A percentile compares a stretch with the other conserved stretches of the same genome.
phyloP scores from a whole-genome alignment of 148 eudicot genomes.

The Camellia japonica region DNA sequence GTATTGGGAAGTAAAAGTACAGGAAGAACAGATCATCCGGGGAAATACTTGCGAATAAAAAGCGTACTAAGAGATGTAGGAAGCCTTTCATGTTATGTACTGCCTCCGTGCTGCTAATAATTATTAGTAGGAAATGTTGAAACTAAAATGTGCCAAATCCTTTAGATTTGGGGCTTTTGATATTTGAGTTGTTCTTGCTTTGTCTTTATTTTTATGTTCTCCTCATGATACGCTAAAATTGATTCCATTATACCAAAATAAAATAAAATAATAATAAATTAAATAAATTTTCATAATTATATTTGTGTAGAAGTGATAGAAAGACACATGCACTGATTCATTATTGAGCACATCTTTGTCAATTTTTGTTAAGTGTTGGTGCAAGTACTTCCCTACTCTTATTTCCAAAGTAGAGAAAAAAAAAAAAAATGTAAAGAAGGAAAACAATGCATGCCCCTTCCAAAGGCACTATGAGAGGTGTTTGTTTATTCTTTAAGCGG shows the following conservation, averaged over 20 bases:
- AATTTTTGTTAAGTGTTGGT: too few species aligned
- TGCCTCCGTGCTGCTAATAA: neutral
- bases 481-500: too few species aligned
- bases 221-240: too few species aligned
- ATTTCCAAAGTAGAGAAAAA: too few species aligned
- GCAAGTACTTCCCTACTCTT: too few species aligned
- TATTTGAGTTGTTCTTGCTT: constrained; percentile 3
- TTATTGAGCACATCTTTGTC: too few species aligned
- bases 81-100: neutral
- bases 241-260: too few species aligned
- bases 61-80: neutral
- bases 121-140: constrained; percentile 1
- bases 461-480: too few species aligned
- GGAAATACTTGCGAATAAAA: constrained; percentile 12
- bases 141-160: neutral
- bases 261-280: neutral
- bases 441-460: too few species aligned
- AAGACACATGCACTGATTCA: neutral
- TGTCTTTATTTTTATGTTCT: neutral
- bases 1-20: constrained; percentile 15
- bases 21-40: neutral
- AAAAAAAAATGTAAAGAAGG: too few species aligned
- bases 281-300: neutral
- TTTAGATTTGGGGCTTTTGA: neutral
- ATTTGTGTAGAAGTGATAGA: neutral